A percentile compares a stretch with the other conserved stretches of the same genome.
phyloP scores from a whole-genome alignment of 768 basidiomycete genomes.

The Leccinellum rugosiceps region DNA sequence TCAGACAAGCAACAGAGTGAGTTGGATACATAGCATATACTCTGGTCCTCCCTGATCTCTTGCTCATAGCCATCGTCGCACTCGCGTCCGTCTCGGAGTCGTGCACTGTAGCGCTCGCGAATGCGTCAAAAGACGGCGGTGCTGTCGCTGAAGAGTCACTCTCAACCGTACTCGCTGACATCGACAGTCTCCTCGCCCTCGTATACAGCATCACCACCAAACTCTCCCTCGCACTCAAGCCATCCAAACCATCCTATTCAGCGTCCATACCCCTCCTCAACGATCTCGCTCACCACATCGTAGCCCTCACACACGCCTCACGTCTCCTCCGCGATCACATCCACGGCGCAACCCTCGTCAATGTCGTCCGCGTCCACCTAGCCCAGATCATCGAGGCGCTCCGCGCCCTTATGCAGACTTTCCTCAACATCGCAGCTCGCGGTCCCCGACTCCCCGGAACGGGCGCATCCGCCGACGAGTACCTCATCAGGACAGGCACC shows the following conservation, averaged over 20 bases:
- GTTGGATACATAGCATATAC: background rate
- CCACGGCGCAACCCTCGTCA: slow-evolving; percentile 47
- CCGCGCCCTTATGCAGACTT: slow-evolving; percentile 40
- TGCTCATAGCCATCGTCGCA: slow-evolving; percentile 6
- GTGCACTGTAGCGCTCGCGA: slow-evolving; percentile 20
- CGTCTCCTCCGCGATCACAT: slow-evolving; percentile 37
- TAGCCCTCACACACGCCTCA: slow-evolving; percentile 50
- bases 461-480: slow-evolving; percentile 36
- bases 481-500: slow-evolving; percentile 54
- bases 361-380: slow-evolving; percentile 41
- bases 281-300: slow-evolving; percentile 48
- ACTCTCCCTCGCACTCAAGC: slow-evolving; percentile 59
- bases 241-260: slow-evolving; percentile 48
- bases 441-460: slow-evolving; percentile 17
- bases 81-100: slow-evolving; percentile 14
- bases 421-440: slow-evolving; percentile 36
- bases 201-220: slow-evolving; percentile 58
- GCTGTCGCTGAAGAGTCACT: slow-evolving; percentile 3
- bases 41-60: background rate
- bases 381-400: slow-evolving; percentile 44
- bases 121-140: background rate
- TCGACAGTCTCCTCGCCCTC: slow-evolving; percentile 54
- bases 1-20: slow-evolving; percentile 23
- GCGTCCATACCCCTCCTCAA: slow-evolving; percentile 51
- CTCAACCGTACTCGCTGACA: slow-evolving; percentile 49